Evolutionary conservation across 1,284 basidiomycete species (phyloP).

Genomic region (Ceratobasidium sp.): DNA sequence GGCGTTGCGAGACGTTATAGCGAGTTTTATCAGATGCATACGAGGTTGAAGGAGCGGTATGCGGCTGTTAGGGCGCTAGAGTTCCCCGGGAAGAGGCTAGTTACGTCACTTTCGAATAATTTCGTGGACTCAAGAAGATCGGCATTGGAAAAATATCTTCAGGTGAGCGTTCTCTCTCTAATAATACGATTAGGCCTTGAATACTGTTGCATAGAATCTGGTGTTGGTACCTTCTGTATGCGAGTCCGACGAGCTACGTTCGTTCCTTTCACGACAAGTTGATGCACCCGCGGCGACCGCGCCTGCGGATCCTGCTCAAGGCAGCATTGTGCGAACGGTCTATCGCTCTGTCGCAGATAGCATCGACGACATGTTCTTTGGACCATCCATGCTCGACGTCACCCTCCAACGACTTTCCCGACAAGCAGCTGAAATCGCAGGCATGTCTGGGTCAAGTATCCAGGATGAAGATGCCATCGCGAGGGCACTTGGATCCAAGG

Average conservation of each 20-base stretch:
- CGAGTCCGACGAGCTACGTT: conserved; percentile 83
- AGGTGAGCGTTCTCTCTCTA: conserved; percentile 66
- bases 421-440: conserved; percentile 89
- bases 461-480: conserved; percentile 86
- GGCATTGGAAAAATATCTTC: conserved; percentile 89
- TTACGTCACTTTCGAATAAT: conserved; percentile 80
- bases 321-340: conserved; percentile 77
- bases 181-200: neutral
- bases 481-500: conserved; percentile 75
- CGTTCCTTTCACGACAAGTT: conserved; percentile 89
- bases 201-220: conserved; percentile 67
- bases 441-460: conserved; percentile 81
- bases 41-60: conserved; percentile 82
- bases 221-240: conserved; percentile 81
- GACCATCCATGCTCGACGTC: conserved; percentile 93
- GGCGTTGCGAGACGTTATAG: conserved; percentile 92
- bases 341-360: conserved; percentile 91
- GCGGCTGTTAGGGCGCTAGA: conserved; percentile 77
- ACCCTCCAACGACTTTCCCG: conserved; percentile 89
- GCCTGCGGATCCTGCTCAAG: conserved; percentile 44
- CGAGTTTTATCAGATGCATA: conserved; percentile 92
- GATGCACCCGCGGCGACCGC: conserved; percentile 20
- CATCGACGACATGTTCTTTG: conserved; percentile 93
- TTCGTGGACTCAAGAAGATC: conserved; percentile 85
- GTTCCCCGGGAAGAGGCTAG: conserved; percentile 91